These are phyloP conservation scores for Phlebiopsis gigantea DNA, from an alignment of 768 basidiomycete species.

Conservation along the genomic window DNA sequence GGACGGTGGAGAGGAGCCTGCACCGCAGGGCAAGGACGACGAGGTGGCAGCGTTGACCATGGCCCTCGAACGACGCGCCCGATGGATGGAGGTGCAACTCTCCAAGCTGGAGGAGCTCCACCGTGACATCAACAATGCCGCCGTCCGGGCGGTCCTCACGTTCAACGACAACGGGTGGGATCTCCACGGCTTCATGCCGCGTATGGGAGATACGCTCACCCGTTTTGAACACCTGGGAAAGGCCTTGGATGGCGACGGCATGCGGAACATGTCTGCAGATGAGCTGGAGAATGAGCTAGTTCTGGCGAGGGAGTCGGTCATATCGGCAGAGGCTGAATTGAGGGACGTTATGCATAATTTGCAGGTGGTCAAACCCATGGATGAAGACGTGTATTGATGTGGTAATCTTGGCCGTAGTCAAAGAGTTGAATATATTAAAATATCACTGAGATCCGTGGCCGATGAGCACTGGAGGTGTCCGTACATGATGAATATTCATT, in stretches of 20 bases:
- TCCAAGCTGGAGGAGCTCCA: constrained; percentile 87
- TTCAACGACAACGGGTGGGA: constrained; percentile 90
- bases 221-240: constrained; percentile 63
- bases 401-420: too few relatives aligned
- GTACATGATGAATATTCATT: not conserved
- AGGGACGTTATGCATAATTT: constrained; percentile 70
- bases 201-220: constrained; percentile 59
- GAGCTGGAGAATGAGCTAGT: constrained; percentile 73
- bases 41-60: constrained; percentile 81
- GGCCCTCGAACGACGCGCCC: constrained; percentile 81
- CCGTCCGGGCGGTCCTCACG: constrained; percentile 73
- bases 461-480: too few relatives aligned
- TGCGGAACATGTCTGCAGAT: constrained; percentile 53
- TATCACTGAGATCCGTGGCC: too few relatives aligned
- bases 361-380: constrained; percentile 47
- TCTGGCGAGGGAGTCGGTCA: constrained; percentile 66
- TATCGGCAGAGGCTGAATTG: constrained; percentile 70
- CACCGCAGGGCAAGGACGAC: constrained; percentile 62
- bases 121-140: constrained; percentile 85
- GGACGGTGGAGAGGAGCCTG: constrained; percentile 57
- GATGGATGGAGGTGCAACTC: constrained; percentile 91
- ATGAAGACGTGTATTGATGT: constrained; percentile 24
- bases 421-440: too few relatives aligned
- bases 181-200: constrained; percentile 59
- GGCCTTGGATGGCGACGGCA: constrained; percentile 38